Evolutionary conservation across 1,284 basidiomycete genomes (phyloP), one percentile per base, ranked within the genome.

Genomic region (Pholiota adiposa): DNA sequence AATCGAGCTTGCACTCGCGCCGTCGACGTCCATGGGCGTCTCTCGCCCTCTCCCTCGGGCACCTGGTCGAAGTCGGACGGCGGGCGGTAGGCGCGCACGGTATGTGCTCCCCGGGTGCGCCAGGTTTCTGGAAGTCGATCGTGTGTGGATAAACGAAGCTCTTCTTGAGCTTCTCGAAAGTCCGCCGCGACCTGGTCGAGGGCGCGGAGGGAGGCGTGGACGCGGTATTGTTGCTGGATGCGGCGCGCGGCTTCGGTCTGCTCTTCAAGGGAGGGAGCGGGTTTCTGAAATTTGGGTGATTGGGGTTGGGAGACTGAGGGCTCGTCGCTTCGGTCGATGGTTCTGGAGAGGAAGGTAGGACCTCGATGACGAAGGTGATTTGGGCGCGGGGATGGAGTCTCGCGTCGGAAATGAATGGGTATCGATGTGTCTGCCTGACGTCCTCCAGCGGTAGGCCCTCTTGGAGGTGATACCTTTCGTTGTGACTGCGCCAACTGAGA

Each of bases 1-100:
- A 88, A 2, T 79, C 78, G 19, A 82, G 71, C 67, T 79, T 79
- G 5, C 74, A 72, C 29, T 63, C 9, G 16, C 11, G 21, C 65
- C 52, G 27, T 68, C 64, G 19, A 61, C 58, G 3, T 68, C 59
- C 67, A 71, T 71, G 9, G 58, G 51, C 6, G 48, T 61, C 9
- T 40, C 12, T 64, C 64, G 4, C 19, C 27, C 33, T 62, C 63
- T 5, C 11, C 29, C 5, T 66, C 59, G 12, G 63, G 59, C 12
- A 61, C 63, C 23, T 55, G 48, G 33, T 62, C 51, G 36, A 64
- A 65, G 21, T 67, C 61, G 3, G 65, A 61, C 2, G 64, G 63
- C 23, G 56, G 9, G 16, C 60, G 40, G 41, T 40, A 51, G 7
- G 69, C 66, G n/a, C 66, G 51, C 3, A 78, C 64, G 19, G 70